These are phyloP conservation scores for Colletotrichum higginsianum DNA, from an alignment of 2,329 filamentous ascomycete genomes.

Conservation along the genomic window DNA sequence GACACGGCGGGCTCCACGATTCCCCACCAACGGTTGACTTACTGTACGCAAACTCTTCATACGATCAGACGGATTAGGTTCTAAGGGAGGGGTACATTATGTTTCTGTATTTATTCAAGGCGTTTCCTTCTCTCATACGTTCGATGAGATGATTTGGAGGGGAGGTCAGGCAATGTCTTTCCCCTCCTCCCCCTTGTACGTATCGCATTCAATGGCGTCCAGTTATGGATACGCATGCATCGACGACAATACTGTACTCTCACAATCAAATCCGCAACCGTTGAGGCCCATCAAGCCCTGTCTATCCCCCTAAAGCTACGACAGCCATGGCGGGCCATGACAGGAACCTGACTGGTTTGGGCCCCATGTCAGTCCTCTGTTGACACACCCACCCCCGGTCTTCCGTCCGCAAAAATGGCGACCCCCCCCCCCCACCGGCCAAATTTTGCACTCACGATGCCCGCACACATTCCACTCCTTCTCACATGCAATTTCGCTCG, in stretches of 20 bases:
- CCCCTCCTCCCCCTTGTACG: conserved; percentile 27
- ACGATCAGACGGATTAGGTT: conserved; percentile 26
- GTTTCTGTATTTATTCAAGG: conserved; percentile 36
- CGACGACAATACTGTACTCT: not conserved
- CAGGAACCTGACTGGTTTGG: not conserved
- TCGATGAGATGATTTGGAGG: not conserved
- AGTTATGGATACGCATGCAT: conserved; percentile 3
- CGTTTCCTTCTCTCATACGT: not conserved
- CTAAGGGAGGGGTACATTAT: not conserved
- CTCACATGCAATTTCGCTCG: conserved; percentile 4
- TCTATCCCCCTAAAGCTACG: not conserved
- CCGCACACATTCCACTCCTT: not conserved
- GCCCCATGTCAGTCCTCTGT: not conserved
- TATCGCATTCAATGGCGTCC: conserved; percentile 27
- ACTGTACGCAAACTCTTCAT: conserved; percentile 37
- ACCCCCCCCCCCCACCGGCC: not conserved
- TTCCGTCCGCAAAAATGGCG: not conserved
- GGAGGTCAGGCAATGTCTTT: not conserved
- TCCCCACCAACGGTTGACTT: conserved; percentile 32
- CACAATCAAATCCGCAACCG: not conserved
- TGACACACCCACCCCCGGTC: conserved; percentile 4
- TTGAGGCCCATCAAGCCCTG: not conserved
- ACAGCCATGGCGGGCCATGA: conserved; percentile 2
- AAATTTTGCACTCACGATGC: conserved; percentile 21
- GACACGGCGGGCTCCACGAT: conserved; percentile 34